These are phyloP conservation scores for Kluyveromyces aestuarii DNA, from an alignment of 805 yeast genomes.

Conservation along the genomic window DNA sequence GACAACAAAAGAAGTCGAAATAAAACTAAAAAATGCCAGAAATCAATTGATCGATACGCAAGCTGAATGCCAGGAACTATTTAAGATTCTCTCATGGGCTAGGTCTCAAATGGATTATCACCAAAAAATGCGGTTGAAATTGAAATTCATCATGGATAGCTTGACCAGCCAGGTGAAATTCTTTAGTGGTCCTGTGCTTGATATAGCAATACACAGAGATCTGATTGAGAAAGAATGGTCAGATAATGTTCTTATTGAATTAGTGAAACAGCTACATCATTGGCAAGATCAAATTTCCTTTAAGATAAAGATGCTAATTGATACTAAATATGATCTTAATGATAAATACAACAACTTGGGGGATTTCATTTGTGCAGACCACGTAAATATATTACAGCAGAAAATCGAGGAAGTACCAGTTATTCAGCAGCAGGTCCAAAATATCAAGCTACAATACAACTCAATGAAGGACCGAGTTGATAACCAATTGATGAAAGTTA, in stretches of 20 bases:
- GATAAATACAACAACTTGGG: conserved; percentile 23
- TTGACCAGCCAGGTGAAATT: conserved; percentile 39
- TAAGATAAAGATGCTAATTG: conserved; percentile 28
- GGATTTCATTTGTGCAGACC: conserved; percentile 40
- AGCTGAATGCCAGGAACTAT: conserved; percentile 43
- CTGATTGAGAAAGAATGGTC: conserved; percentile 19
- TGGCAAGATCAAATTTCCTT: conserved; percentile 29
- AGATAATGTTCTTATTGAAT: conserved; percentile 12
- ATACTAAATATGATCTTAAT: conserved; percentile 30
- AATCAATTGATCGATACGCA: conserved; percentile 41
- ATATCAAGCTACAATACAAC: conserved; percentile 23
- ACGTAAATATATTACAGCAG: conserved; percentile 19
- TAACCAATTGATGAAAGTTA: conserved; percentile 15
- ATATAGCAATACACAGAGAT: conserved; percentile 25
- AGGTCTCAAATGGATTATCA: conserved; percentile 31
- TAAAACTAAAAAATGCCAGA: conserved; percentile 40
- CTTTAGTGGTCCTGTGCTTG: conserved; percentile 26
- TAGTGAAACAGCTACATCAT: conserved; percentile 15
- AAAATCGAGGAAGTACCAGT: conserved; percentile 28
- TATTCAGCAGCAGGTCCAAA: conserved; percentile 20
- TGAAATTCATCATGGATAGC: conserved; percentile 38
- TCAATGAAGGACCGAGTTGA: conserved; percentile 24
- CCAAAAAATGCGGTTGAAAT: conserved; percentile 34
- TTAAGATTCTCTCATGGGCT: conserved; percentile 30
- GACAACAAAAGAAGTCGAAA: conserved; percentile 8